A percentile compares a stretch with the other conserved stretches of the same genome.
Conservation (phyloP, 495 filamentous ascomycete genomes). For the Aspergillus olivimuriae region DNA sequence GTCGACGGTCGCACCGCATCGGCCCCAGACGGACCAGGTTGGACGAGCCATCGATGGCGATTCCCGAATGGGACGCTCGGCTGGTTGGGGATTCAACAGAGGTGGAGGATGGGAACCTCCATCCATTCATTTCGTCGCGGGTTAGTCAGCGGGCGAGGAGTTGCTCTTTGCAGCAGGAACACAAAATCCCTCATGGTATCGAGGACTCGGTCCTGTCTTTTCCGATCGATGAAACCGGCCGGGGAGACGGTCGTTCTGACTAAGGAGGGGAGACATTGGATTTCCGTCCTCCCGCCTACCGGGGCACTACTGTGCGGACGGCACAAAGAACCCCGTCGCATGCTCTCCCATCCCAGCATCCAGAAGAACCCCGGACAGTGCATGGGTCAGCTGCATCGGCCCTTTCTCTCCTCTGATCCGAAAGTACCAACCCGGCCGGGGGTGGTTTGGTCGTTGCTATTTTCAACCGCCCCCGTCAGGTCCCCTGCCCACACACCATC, state of each 20-base stretch:
- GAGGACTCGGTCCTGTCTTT: not conserved
- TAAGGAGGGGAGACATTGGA: not conserved
- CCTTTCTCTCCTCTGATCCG: not conserved
- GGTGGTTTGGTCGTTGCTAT: not conserved
- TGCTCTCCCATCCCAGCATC: too few relatives aligned
- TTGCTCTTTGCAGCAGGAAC: not conserved
- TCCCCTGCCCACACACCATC: not conserved
- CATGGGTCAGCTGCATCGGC: not conserved
- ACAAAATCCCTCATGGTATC: constrained; percentile 8
- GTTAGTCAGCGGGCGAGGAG: constrained; percentile 1
- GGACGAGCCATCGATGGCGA: too few relatives aligned
- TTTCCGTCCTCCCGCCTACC: too few relatives aligned
- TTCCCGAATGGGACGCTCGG: too few relatives aligned
- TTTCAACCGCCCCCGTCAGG: not conserved
- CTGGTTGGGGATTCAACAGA: too few relatives aligned
- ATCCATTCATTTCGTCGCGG: not conserved
- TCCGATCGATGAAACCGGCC: constrained; percentile 2
- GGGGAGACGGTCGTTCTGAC: not conserved
- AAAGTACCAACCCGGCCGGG: too few relatives aligned
- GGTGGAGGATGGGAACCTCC: too few relatives aligned
- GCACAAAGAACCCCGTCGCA: too few relatives aligned
- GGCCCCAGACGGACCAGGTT: too few relatives aligned
- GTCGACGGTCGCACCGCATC: too few relatives aligned
- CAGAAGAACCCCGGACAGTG: not conserved
- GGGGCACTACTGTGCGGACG: too few relatives aligned